Evolutionary conservation across 2,329 filamentous ascomycete species (phyloP).

Genomic region (Zymoseptoria ardabiliae): DNA sequence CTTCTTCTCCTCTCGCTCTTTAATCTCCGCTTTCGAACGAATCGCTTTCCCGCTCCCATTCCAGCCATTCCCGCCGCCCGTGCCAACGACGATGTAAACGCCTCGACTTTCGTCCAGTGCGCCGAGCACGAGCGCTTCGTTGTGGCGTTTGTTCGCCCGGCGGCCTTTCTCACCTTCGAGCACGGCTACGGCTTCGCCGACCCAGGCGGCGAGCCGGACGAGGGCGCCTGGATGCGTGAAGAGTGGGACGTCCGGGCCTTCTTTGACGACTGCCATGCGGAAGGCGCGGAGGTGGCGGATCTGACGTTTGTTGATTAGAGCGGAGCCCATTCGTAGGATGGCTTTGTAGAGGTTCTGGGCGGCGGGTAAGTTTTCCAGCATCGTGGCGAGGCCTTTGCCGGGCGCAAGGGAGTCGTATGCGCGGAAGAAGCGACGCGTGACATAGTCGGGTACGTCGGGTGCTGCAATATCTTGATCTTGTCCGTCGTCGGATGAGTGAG

Average conservation of each 20-base stretch:
- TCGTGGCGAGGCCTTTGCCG: slow-evolving; percentile 57
- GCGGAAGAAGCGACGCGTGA: slow-evolving; percentile 49
- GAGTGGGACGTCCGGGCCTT: slow-evolving; percentile 81
- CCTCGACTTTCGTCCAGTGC: slow-evolving; percentile 80
- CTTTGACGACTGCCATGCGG: slow-evolving; percentile 91
- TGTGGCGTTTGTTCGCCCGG: slow-evolving; percentile 46
- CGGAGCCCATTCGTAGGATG: slow-evolving; percentile 86
- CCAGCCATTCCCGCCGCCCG: slow-evolving; percentile 70
- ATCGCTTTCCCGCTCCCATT: slow-evolving; percentile 54
- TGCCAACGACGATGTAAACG: slow-evolving; percentile 88
- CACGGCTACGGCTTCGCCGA: slow-evolving; percentile 84
- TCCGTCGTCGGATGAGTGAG: slow-evolving; percentile 26
- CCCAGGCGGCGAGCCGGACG: slow-evolving; percentile 89
- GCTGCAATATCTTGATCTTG: slow-evolving; percentile 18
- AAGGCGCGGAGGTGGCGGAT: slow-evolving; percentile 89
- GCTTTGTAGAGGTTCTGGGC: slow-evolving; percentile 86
- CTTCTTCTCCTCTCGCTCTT: slow-evolving; percentile 57
- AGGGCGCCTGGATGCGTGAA: slow-evolving; percentile 90
- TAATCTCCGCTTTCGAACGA: slow-evolving; percentile 27
- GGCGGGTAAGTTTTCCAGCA: slow-evolving; percentile 68
- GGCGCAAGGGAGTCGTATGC: slow-evolving; percentile 51
- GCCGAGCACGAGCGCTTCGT: slow-evolving; percentile 81
- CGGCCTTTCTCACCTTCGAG: slow-evolving; percentile 77
- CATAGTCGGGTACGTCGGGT: slow-evolving; percentile 35
- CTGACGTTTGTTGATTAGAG: slow-evolving; percentile 85